Percentiles rank a stretch among this genome's conserved stretches.
Conservation (phyloP, 257 asterid genomes). For the Verbascum thapsus region DNA sequence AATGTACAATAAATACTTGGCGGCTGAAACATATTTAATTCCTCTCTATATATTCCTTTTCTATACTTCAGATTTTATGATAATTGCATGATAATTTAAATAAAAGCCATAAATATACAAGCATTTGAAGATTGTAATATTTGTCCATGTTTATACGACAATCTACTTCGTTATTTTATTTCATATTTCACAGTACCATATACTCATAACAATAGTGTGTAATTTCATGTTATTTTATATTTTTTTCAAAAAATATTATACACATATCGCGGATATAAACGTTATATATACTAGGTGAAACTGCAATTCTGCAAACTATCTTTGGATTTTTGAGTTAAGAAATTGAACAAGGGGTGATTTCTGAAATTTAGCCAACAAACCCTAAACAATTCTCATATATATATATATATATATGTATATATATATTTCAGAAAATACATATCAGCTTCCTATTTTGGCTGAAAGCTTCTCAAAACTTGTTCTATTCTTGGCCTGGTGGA, state of each 20-base stretch:
- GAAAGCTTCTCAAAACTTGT: conserved; percentile 1
- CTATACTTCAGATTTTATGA: background rate
- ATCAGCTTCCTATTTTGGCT: conserved; percentile 22
- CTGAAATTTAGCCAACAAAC: conserved; percentile 23
- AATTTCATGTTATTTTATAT: too few relatives aligned
- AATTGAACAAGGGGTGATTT: conserved; percentile 19
- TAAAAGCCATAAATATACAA: conserved; percentile 5
- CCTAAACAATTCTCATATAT: conserved; percentile 17
- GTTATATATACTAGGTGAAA: too few relatives aligned
- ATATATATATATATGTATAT: too few relatives aligned
- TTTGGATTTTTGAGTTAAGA: background rate
- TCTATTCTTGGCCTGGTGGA: conserved; percentile 62
- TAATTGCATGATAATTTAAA: background rate
- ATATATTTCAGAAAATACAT: conserved; percentile 30
- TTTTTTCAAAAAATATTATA: too few relatives aligned
- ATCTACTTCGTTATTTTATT: too few relatives aligned
- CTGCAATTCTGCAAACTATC: background rate
- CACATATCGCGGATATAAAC: too few relatives aligned
- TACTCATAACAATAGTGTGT: too few relatives aligned
- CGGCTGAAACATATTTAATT: too few relatives aligned
- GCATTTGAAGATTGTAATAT: conserved; percentile 12
- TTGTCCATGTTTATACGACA: too few relatives aligned
- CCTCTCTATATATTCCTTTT: conserved; percentile 31
- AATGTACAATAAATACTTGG: too few relatives aligned
- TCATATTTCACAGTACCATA: too few relatives aligned